phyloP scores from a whole-genome alignment of 2,329 filamentous ascomycete genomes.

The Epichloe glyceriae region DNA sequence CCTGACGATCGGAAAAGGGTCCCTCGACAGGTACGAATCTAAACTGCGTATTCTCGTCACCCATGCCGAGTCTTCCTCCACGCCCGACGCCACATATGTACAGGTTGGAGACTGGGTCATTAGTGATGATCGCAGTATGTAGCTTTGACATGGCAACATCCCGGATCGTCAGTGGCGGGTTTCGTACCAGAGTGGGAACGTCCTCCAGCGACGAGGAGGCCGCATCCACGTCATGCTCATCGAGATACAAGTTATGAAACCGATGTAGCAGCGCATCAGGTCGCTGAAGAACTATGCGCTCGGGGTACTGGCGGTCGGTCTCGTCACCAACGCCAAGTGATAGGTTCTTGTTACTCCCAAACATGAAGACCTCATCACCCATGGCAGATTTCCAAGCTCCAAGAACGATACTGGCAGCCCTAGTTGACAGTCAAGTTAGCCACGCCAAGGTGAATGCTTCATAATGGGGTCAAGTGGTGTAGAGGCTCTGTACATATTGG shows the following conservation, averaged over 20 bases:
- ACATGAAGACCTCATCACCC: conserved; percentile 82
- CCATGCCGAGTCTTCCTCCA: conserved; percentile 76
- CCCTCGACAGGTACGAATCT: conserved; percentile 72
- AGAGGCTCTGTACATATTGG: conserved; percentile 17
- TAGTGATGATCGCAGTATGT: conserved; percentile 78
- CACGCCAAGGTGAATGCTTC: neutral
- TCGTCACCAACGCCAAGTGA: conserved; percentile 90
- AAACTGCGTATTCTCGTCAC: conserved; percentile 82
- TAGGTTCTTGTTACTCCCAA: conserved; percentile 93
- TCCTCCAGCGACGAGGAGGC: conserved; percentile 27
- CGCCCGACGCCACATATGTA: conserved; percentile 88
- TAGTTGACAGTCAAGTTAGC: conserved; percentile 5
- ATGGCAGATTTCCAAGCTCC: conserved; percentile 10
- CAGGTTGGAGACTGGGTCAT: conserved; percentile 77
- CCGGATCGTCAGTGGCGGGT: conserved; percentile 60
- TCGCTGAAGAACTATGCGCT: conserved; percentile 63
- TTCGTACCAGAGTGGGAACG: conserved; percentile 60
- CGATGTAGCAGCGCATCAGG: conserved; percentile 64
- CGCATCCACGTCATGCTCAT: conserved; percentile 26
- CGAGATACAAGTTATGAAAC: conserved; percentile 58
- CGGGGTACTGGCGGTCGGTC: conserved; percentile 86
- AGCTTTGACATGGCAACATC: conserved; percentile 84
- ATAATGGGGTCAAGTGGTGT: neutral
- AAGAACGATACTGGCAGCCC: conserved; percentile 10
- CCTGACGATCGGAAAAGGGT: conserved; percentile 59